These are phyloP conservation scores for Phytophthora ohioensis DNA, from an alignment of 352 stramenopile species.

Conservation along the genomic window DNA sequence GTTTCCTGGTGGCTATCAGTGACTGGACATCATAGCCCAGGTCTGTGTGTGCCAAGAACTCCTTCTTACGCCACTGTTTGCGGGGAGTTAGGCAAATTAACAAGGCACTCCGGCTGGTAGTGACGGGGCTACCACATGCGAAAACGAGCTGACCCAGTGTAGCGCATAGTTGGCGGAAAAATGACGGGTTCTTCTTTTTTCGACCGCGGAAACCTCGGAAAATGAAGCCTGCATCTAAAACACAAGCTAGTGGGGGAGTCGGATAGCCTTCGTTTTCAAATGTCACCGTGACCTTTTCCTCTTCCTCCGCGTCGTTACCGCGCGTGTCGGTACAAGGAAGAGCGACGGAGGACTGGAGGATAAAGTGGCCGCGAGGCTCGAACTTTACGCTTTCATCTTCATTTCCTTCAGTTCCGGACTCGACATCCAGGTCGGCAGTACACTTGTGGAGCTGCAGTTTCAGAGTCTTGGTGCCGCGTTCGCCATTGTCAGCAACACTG, in stretches of 20 bases:
- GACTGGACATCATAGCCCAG: slow-evolving; percentile 47
- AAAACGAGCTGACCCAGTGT: slow-evolving; percentile 47
- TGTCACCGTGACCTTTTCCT: slow-evolving; percentile 21
- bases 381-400: slow-evolving; percentile 21
- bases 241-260: slow-evolving; percentile 41
- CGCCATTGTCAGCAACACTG: slow-evolving; percentile 11
- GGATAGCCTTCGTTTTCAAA: slow-evolving; percentile 19
- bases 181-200: slow-evolving; percentile 55
- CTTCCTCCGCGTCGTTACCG: slow-evolving; percentile 15
- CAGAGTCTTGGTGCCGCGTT: slow-evolving; percentile 21
- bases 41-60: slow-evolving; percentile 54
- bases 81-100: slow-evolving; percentile 60
- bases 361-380: slow-evolving; percentile 31
- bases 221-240: slow-evolving; percentile 61
- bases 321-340: not conserved
- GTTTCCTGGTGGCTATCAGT: slow-evolving; percentile 27
- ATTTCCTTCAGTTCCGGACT: slow-evolving; percentile 2
- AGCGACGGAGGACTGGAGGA: slow-evolving; percentile 34
- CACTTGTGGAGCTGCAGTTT: slow-evolving; percentile 39
- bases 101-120: slow-evolving; percentile 4
- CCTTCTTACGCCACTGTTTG: slow-evolving; percentile 74
- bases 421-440: slow-evolving; percentile 14
- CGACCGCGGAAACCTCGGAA: slow-evolving; percentile 59
- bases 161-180: slow-evolving; percentile 52
- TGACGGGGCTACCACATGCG: slow-evolving; percentile 3